Base-by-base conservation (phyloP, 2,329 filamentous ascomycete species). In the Trichoderma semiorbis region DNA sequence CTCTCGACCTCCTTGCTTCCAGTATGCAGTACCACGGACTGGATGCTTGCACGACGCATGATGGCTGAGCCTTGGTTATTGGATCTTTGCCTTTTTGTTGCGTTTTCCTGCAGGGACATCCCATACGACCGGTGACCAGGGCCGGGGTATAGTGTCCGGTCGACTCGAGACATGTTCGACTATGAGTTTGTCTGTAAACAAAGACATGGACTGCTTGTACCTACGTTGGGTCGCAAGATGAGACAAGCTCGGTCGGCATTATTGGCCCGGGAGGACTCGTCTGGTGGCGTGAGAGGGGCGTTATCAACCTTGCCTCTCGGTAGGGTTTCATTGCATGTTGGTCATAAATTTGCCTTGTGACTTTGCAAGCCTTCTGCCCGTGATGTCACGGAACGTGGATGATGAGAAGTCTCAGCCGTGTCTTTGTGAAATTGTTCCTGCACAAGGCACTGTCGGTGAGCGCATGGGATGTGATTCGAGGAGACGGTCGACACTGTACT, bases 321-420 rank as follows among this genome's bases (percentile, higher is more conserved):
- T 62, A 32, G 18, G 57, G 66, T 62, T 62, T 10, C 66, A 69
- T 69, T 62, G 66, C 66, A 69, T 43, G 57, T 24, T 53, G 65
- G 65, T 39, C 34, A 32, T 5, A 28, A 50, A 36, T 21, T 26
- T 21, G 16, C 28, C 57, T 50, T 36, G 57, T 61, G 66, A 34
- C 39, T 53, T 69, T 62, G 16, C 39, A 62, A 28, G 30, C 30
- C 28, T 58, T 18, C 8, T 43, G 47, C 30, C 24, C 34, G 50
- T 60, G 53, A 69, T 69, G 39, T 69, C 30, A 36, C 30, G 11
- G 39, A 28, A 43, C 21, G 28, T 47, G 28, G 16, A 24, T 34
- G n/a, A 28, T 50, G 34, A 60, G 36, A 60, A 57, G 16, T 24
- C 53, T 47, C 65, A 58, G 32, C 28, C 36, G 47, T 65, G 11